A percentile compares a stretch with the other conserved stretches of the same genome.
Evolutionary conservation across 2,329 filamentous ascomycete genomes (phyloP).

Genomic region (Apiospora phragmitis): DNA sequence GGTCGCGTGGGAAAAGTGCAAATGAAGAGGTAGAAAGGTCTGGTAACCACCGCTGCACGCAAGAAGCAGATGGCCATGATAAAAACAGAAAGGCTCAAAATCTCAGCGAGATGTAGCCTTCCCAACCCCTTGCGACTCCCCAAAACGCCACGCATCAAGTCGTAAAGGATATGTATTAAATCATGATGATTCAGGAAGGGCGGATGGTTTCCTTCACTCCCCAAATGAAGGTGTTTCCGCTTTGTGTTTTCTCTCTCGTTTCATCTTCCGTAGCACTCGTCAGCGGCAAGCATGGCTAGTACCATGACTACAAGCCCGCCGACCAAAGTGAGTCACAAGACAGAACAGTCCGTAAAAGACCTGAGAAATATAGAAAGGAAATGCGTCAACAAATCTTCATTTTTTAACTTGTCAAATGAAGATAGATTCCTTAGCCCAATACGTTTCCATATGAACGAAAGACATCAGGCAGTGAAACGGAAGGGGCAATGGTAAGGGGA

Average conservation of each 20-base stretch:
- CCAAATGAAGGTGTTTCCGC: background rate
- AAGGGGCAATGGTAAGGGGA: background rate
- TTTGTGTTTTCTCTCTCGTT: background rate
- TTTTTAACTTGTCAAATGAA: background rate
- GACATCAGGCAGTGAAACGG: background rate
- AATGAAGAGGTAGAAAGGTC: background rate
- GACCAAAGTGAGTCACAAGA: conserved; percentile 15
- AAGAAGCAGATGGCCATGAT: background rate
- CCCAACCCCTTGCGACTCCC: background rate
- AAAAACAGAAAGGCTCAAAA: background rate
- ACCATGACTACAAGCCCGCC: conserved; percentile 12
- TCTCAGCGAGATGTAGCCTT: background rate
- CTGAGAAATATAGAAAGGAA: background rate
- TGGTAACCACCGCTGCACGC: background rate
- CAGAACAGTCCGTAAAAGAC: conserved; percentile 16
- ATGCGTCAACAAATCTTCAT: conserved; percentile 1
- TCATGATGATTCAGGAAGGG: background rate
- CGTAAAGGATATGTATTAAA: background rate
- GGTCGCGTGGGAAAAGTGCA: background rate
- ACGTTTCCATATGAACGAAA: background rate
- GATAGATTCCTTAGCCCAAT: background rate
- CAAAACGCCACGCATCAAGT: background rate
- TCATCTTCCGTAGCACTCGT: background rate
- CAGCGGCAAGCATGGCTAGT: background rate
- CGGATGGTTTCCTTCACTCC: background rate